Base-by-base conservation (phyloP, 2,329 filamentous ascomycete genomes). In the Xylaria sp. region DNA sequence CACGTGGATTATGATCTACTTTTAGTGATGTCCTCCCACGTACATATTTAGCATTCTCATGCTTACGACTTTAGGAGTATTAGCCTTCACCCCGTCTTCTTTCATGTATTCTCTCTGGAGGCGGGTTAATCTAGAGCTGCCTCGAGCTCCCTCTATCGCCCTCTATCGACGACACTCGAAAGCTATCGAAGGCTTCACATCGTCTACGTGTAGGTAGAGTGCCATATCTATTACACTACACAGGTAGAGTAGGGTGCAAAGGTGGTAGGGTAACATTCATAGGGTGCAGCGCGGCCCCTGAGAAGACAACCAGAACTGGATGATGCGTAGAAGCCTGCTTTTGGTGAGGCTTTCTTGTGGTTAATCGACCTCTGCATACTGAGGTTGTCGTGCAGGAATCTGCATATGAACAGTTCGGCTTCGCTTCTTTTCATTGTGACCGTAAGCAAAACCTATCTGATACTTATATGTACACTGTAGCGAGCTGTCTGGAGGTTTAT, bases 191-290 rank as follows among this genome's bases (percentile, higher is more conserved):
- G 2, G 2, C 6, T 22, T 42, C 5, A 42, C 38, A 3, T 5
- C 11, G 13, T n/a, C 38, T 42, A 17, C 13, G 13, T 5, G 29
- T 44, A 22, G 42, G 6, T 10, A 15, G 27, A 22, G 44, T n/a
- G 44, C 20, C 22, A 10, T 27, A 6, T 13, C 22, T 47, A n/a
- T 15, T 27, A 47, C 5, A 27, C 22, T 17, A 47, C 5, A 27
- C 22, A 7, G 13, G 22, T 49, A 29, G 3, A 29, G 11, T 10
- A n/a, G n/a, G n/a, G n/a, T n/a, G n/a, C 17, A 1, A n/a, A 39
- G 29, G 31, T 39, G 9, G 33, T 36, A 51, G 36, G 25, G 53
- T 63, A 25, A 9, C 36, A 36, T 57, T 31, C 44, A 57, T 50
- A 50, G 60, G 51, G 51, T 50, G 51, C 31, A 39, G 33, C 42